A percentile compares a stretch with the other conserved stretches of the same genome.
Evolutionary conservation across 1,139 yeast species (phyloP).

Genomic region (Nakaseomyces uthaithaninus): DNA sequence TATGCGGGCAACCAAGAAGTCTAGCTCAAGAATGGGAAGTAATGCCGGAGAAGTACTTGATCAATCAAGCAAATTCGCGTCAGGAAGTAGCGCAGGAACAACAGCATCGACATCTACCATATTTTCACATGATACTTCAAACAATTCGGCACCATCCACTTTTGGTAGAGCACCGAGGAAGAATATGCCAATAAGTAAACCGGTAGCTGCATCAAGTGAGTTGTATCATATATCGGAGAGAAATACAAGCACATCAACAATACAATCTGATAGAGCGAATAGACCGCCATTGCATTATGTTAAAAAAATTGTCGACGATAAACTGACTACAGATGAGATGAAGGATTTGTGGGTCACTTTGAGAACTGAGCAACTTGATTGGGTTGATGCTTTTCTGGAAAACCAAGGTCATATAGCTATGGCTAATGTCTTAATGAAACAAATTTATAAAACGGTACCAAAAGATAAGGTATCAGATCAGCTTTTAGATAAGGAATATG

Average conservation of each 20-base stretch:
- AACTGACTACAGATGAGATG: conserved; percentile 62
- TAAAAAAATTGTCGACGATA: conserved; percentile 59
- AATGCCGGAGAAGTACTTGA: not conserved
- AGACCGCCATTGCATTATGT: conserved; percentile 71
- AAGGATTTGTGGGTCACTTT: conserved; percentile 85
- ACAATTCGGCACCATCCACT: not conserved
- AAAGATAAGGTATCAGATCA: conserved; percentile 28
- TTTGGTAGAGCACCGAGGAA: conserved; percentile 4
- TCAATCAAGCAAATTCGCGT: not conserved
- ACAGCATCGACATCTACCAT: conserved; percentile 1
- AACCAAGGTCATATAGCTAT: conserved; percentile 87
- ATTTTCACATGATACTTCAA: conserved; percentile 1
- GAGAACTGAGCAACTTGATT: conserved; percentile 82
- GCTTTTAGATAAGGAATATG: conserved; percentile 48
- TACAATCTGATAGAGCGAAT: conserved; percentile 20
- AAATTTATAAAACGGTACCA: conserved; percentile 25
- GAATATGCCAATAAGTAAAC: conserved; percentile 3
- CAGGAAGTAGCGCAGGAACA: not conserved
- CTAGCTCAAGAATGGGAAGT: conserved; percentile 1
- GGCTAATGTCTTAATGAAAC: conserved; percentile 47
- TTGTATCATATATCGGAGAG: conserved; percentile 11
- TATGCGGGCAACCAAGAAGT: conserved; percentile 33
- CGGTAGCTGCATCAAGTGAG: conserved; percentile 5
- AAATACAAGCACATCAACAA: conserved; percentile 13
- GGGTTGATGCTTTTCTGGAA: conserved; percentile 78